Evolutionary conservation across 768 basidiomycete genomes (phyloP), one percentile per base, ranked within the genome.

Genomic region (Strobilomyces dryophilus): DNA sequence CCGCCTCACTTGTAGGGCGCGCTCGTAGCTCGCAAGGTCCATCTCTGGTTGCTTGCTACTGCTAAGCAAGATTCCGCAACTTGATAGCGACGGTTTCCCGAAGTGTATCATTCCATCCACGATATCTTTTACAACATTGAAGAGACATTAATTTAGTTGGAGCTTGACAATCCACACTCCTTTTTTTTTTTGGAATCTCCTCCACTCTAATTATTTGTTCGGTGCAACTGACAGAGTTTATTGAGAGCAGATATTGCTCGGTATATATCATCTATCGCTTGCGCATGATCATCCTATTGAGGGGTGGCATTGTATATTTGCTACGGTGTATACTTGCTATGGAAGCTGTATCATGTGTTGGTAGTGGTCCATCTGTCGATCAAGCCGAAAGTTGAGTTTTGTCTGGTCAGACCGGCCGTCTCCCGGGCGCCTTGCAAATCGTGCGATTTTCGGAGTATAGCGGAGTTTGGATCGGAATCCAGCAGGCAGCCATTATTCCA

Each of bases 331-430:
- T 56, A 56, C 56, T 49, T 58, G 37, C 35, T 52, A 57, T 47
- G 54, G 59, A 54, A 45, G 40, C 27, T 67, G 66, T 63, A 66
- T 57, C 35, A 62, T 49, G 43, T 44, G 37, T 42, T 47, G n/a
- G 24, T 24, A 62, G 49, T 53, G 15, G 24, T n/a, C n/a, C 35
- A n/a, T 36, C 9, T 52, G 29, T 47, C 40, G 27, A 24, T 46
- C 47, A 37, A 27, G 8, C n/a, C n/a, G n/a, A n/a, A n/a, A n/a
- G n/a, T n/a, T n/a, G n/a, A n/a, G n/a, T n/a, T n/a, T n/a, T n/a
- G n/a, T n/a, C n/a, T n/a, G n/a, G n/a, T n/a, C n/a, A n/a, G n/a
- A n/a, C n/a, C n/a, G n/a, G n/a, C n/a, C n/a, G n/a, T n/a, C n/a
- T n/a, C n/a, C n/a, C n/a, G n/a, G n/a, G n/a, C n/a, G n/a, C n/a